phyloP scores from a whole-genome alignment of 768 basidiomycete genomes.

The Suillus decipiens region DNA sequence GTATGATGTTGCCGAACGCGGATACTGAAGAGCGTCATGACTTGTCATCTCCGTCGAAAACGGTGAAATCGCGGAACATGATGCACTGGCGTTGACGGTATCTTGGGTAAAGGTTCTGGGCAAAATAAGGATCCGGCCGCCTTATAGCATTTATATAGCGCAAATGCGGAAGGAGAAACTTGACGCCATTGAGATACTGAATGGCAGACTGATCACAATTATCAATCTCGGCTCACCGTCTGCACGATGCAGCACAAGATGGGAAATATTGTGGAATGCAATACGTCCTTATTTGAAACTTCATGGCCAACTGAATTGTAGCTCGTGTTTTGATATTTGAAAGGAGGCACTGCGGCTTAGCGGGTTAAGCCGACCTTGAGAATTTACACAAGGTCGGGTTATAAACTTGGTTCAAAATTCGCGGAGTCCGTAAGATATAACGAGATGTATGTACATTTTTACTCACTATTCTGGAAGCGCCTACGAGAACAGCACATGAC shows the following conservation, averaged over 20 bases:
- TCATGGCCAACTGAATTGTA: background rate
- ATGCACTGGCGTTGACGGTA: background rate
- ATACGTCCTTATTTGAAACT: constrained; percentile 4
- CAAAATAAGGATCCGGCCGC: constrained; percentile 4
- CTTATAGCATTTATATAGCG: constrained; percentile 1
- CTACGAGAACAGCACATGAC: background rate
- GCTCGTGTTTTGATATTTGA: constrained; percentile 2
- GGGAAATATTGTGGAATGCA: constrained; percentile 1
- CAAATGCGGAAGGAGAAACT: constrained; percentile 1
- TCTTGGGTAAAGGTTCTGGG: constrained; percentile 4
- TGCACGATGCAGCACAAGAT: background rate
- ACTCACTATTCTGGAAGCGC: background rate
- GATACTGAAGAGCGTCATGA: background rate
- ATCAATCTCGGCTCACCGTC: background rate
- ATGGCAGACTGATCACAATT: background rate
- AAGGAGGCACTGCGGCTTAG: background rate
- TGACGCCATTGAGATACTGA: background rate
- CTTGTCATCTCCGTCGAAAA: constrained; percentile 8
- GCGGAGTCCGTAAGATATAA: constrained; percentile 9
- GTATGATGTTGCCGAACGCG: constrained; percentile 5
- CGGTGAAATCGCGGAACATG: constrained; percentile 6
- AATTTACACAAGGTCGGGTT: constrained; percentile 5
- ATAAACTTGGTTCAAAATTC: constrained; percentile 1
- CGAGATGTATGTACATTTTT: background rate
- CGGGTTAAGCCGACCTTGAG: background rate